A percentile compares a stretch with the other conserved stretches of the same genome.
Evolutionary conservation across 352 stramenopile species (phyloP).

Genomic region (Peronosclerospora sorghi): DNA sequence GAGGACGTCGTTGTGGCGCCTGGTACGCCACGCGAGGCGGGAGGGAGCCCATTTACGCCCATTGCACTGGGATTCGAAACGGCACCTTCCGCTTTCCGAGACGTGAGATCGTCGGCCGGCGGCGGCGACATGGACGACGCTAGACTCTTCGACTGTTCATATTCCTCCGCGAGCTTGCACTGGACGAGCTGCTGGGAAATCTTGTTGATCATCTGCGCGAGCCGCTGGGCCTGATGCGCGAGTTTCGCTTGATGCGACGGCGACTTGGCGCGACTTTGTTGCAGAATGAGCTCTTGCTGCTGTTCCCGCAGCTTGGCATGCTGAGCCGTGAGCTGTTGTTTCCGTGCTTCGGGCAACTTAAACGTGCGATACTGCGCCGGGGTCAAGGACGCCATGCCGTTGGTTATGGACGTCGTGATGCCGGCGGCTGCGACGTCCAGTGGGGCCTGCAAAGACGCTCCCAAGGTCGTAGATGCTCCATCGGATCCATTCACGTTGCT

Average conservation of each 20-base stretch:
- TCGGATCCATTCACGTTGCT: slow-evolving; percentile 2
- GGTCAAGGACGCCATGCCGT: slow-evolving; percentile 33
- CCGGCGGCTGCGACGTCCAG: slow-evolving; percentile 33
- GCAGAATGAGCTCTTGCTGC: slow-evolving; percentile 68
- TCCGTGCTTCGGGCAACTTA: slow-evolving; percentile 50
- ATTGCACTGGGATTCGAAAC: slow-evolving; percentile 7
- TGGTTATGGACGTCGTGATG: slow-evolving; percentile 6
- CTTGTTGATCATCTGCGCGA: slow-evolving; percentile 81
- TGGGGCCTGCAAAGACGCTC: slow-evolving; percentile 30
- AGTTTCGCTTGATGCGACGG: slow-evolving; percentile 61
- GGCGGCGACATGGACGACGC: slow-evolving; percentile 14
- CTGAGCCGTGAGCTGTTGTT: slow-evolving; percentile 56
- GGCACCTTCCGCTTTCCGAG: slow-evolving; percentile 21
- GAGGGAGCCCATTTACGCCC: slow-evolving; percentile 3
- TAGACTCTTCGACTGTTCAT: slow-evolving; percentile 53
- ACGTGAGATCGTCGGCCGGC: slow-evolving; percentile 29
- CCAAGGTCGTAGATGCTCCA: slow-evolving; percentile 15
- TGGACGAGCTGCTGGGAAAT: slow-evolving; percentile 80
- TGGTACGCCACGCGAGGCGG: slow-evolving; percentile 4
- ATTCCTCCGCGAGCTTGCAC: slow-evolving; percentile 72
- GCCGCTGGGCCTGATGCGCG: slow-evolving; percentile 52
- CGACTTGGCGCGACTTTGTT: slow-evolving; percentile 63
- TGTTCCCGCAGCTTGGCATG: slow-evolving; percentile 65
- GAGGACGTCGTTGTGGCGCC: slow-evolving; percentile 3
- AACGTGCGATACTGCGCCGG: slow-evolving; percentile 67